Base-by-base conservation (phyloP, 345 rosid species). In the Zanthoxylum bungeanum region DNA sequence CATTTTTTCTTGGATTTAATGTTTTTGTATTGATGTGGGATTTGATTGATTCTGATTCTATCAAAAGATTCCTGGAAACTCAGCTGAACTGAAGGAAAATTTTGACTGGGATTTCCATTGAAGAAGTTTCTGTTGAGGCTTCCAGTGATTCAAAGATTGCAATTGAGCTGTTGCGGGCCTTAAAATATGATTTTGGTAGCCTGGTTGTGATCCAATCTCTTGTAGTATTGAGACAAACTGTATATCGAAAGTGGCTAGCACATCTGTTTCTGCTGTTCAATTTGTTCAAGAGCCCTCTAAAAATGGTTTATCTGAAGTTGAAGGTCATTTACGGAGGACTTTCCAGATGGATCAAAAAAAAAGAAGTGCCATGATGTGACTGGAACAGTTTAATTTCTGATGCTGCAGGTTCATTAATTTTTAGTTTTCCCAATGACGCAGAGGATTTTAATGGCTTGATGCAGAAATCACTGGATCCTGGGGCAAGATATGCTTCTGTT, bases 341-440 rank as follows among this genome's bases (percentile, higher is more conserved):
- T 61, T 62, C 79, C 79, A 28, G 73, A 72, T 42, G 37, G 84
- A 84, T 51, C 75, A 60, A 30, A 78, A 71, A n/a, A 62, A 84
- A 71, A 14, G 92, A 84, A 39, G 72, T 70, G 60, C 34, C 84
- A 17, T 85, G 75, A 65, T 85, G 84, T 76, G 85, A 76, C 27
- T 83, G 91, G 89, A 93, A 81, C 55, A 75, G 58, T 75, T 64
- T 85, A 75, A 81, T 81, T 58, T 74, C 86, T 31, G 88, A 89
- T 72, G 68, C 88, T 28, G 68, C 91, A n/a, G 93, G 84, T 37
- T 59, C 92, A 33, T 78, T 95, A 28, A 84, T 90, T n/a, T 95
- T 92, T 71, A 87, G 85, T 42, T 89, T 95, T 60, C 93, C 90
- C 1, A 78, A 86, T 65, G 96, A 80, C 70, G 75, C 97, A 0